Percentiles rank a stretch among this genome's conserved stretches.
phyloP scores from a whole-genome alignment of 768 basidiomycete species.

The Pulveroboletus ravenelii region DNA sequence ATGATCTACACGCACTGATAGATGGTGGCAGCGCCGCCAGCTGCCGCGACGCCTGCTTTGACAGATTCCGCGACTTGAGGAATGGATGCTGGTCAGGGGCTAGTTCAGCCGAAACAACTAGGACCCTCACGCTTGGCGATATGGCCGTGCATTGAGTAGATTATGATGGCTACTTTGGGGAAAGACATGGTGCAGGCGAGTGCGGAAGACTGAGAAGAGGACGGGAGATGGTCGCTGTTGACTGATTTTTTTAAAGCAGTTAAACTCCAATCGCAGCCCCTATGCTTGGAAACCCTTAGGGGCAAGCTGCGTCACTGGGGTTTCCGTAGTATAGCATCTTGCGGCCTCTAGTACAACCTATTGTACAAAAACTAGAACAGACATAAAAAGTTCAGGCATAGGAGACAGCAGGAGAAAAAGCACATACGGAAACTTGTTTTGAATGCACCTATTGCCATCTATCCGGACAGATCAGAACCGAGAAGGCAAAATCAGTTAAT shows the following conservation, averaged over 20 bases:
- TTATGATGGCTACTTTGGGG: conserved; percentile 57
- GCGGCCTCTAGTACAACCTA: no score
- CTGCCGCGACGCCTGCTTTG: conserved; percentile 41
- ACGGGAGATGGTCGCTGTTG: no score
- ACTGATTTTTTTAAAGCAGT: no score
- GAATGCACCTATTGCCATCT: no score
- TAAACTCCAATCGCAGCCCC: not conserved
- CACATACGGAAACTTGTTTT: no score
- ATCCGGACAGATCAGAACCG: no score
- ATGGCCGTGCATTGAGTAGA: conserved; percentile 74
- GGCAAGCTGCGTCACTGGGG: not conserved
- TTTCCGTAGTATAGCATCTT: no score
- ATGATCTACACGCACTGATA: conserved; percentile 46
- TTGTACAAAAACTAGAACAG: no score
- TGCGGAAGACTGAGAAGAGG: no score
- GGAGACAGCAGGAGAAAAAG: no score
- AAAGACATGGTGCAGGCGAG: conserved; percentile 38
- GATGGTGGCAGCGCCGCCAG: conserved; percentile 49
- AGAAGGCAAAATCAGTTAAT: no score
- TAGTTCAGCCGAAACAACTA: not conserved
- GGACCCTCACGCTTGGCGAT: conserved; percentile 52
- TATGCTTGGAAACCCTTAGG: not conserved
- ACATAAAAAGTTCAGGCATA: no score
- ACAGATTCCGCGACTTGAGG: conserved; percentile 60
- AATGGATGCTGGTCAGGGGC: not conserved